Evolutionary conservation across 352 stramenopile genomes (phyloP), one percentile per base, ranked within the genome.

Genomic region (Globisporangium okanoganense): DNA sequence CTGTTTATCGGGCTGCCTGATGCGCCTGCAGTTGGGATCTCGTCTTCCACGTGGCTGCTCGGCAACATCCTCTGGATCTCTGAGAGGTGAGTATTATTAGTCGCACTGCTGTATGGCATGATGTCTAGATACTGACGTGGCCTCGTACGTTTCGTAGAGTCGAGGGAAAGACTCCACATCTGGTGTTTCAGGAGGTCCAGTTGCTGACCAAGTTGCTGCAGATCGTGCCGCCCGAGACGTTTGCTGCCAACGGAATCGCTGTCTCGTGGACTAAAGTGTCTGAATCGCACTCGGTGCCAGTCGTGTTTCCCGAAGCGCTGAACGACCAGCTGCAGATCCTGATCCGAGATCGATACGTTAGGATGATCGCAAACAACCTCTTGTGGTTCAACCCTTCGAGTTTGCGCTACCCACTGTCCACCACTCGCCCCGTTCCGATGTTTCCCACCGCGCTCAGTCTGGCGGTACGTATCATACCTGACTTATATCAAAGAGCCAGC

Each of bases 191-290:
- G 0, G 76, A 85, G 55, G 66, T 78, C 7, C 61, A 78, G 16
- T 54, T 84, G 35, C 61, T 84, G 5, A 80, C 70, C 2, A 79
- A 70, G 24, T 41, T 87, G 18, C 56, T 90, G 10, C 71, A 82
- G 55, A 65, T 63, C 31, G 69, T 88, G 10, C 75, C 81, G 29
- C 56, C 73, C 0, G 77, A 79, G 41, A 85, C 78, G 25, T 91
- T 79, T 56, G 70, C 71, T 38, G 54, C 70, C 5, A 75, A 72
- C 16, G 79, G 79, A 16, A 72, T 83, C 20, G 67, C 80, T 9
- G 63, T 90, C 7, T 66, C 77, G n/a, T 91, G 81, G 81, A 83
- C 75, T 3, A 86, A 88, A 69, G 73, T 91, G 16, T 82, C 78
- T 12, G 75, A 77, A 22, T 85, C 78, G 44, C 81, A 91, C 49